phyloP scores from a whole-genome alignment of 305 asterid genomes.

The Petunia hybrid region DNA sequence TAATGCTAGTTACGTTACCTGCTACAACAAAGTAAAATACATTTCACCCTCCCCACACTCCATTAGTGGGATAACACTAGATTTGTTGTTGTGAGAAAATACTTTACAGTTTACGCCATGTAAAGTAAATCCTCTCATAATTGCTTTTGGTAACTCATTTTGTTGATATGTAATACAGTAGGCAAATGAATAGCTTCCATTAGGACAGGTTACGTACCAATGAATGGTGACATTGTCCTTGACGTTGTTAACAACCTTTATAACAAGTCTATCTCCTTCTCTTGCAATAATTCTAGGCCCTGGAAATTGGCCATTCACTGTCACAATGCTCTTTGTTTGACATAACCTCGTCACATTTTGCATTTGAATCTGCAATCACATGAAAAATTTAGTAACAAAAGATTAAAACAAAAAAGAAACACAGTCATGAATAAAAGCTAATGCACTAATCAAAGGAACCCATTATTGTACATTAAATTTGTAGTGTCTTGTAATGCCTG shows the following conservation, averaged over 20 bases:
- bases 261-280: constrained; percentile 68
- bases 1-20: background rate
- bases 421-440: background rate
- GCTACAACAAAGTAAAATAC: too few relatives aligned
- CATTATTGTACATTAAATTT: constrained; percentile 54
- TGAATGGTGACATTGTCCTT: constrained; percentile 65
- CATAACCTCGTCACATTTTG: constrained; percentile 64
- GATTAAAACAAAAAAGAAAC: background rate
- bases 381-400: background rate
- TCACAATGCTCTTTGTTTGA: constrained; percentile 67
- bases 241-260: constrained; percentile 67
- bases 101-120: background rate
- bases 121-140: background rate
- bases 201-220: constrained; percentile 44
- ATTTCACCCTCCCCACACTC: too few relatives aligned
- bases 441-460: background rate
- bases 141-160: background rate
- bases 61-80: too few relatives aligned
- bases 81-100: too few relatives aligned
- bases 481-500: constrained; percentile 60
- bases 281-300: constrained; percentile 71
- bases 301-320: constrained; percentile 73
- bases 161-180: background rate
- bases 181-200: background rate
- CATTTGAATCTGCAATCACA: constrained; percentile 56